phyloP scores from a whole-genome alignment of 129 eudicot species.

The Daucus carota region DNA sequence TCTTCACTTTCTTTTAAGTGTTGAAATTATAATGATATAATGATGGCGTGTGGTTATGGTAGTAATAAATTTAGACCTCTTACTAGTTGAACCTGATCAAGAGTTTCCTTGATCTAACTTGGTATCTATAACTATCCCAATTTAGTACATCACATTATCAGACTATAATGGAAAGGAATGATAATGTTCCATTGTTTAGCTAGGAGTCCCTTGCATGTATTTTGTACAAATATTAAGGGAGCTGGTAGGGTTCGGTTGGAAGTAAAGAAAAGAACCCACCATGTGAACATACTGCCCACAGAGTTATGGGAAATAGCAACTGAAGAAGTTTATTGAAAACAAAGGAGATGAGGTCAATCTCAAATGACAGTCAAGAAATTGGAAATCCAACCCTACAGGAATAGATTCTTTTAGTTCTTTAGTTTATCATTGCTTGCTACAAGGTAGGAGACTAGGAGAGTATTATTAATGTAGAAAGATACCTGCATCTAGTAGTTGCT shows the following conservation, averaged over 20 bases:
- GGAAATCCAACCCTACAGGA: constrained; percentile 1
- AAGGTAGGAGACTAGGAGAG: background rate
- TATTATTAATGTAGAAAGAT: no score
- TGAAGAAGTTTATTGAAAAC: background rate
- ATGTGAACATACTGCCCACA: background rate
- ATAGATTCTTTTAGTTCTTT: background rate
- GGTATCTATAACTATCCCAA: no score
- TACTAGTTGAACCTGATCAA: background rate
- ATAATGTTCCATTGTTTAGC: background rate
- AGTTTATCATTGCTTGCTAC: background rate
- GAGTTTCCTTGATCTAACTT: background rate
- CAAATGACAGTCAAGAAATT: constrained; percentile 1
- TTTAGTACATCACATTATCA: no score
- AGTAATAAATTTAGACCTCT: background rate
- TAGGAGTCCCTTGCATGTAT: background rate
- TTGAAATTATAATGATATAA: background rate
- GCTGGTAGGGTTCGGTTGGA: background rate
- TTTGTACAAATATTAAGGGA: background rate
- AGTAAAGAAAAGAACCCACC: background rate
- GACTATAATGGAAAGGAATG: background rate
- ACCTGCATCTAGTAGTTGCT: background rate
- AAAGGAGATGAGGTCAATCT: background rate
- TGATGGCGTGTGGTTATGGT: background rate
- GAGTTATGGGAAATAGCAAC: background rate
- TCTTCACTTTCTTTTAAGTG: background rate